Conservation (phyloP, 768 basidiomycete genomes). For the Piloderma croceum region DNA sequence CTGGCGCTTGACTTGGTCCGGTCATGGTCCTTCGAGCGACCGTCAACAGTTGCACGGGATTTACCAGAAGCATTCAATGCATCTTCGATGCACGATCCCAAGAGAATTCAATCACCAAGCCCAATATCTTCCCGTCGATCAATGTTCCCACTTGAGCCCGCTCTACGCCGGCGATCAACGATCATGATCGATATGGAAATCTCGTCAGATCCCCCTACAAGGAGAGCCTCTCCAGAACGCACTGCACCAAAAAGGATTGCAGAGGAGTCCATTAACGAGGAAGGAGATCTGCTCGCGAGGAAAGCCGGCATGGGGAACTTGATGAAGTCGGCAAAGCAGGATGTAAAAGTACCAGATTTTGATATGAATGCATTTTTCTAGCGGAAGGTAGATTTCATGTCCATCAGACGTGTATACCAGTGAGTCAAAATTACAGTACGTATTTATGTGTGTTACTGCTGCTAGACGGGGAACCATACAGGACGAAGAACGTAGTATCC, state of each 20-base stretch:
- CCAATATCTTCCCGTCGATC: constrained; percentile 40
- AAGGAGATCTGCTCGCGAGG: constrained; percentile 55
- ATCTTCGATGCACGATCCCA: constrained; percentile 3
- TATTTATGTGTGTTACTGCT: too few species aligned
- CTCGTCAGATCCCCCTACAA: constrained; percentile 52
- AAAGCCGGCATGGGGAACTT: constrained; percentile 76
- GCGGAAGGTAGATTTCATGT: background rate
- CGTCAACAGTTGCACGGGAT: constrained; percentile 38
- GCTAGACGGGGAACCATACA: too few species aligned
- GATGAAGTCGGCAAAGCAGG: constrained; percentile 88
- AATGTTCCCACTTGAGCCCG: constrained; percentile 45
- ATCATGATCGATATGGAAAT: constrained; percentile 91
- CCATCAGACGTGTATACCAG: too few species aligned
- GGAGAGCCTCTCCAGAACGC: constrained; percentile 42
- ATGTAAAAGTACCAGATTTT: constrained; percentile 82
- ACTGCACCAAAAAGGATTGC: constrained; percentile 15
- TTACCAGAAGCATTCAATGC: constrained; percentile 5
- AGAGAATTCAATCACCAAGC: constrained; percentile 32
- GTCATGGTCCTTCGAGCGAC: constrained; percentile 88
- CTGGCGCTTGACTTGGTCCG: constrained; percentile 87
- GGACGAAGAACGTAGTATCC: too few species aligned
- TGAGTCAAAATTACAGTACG: too few species aligned
- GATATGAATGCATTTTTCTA: constrained; percentile 81
- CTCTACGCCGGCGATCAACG: constrained; percentile 57
- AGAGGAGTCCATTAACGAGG: constrained; percentile 41